Evolutionary conservation across 306 rosid genomes (phyloP).

Genomic region (Prunus mongolica): DNA sequence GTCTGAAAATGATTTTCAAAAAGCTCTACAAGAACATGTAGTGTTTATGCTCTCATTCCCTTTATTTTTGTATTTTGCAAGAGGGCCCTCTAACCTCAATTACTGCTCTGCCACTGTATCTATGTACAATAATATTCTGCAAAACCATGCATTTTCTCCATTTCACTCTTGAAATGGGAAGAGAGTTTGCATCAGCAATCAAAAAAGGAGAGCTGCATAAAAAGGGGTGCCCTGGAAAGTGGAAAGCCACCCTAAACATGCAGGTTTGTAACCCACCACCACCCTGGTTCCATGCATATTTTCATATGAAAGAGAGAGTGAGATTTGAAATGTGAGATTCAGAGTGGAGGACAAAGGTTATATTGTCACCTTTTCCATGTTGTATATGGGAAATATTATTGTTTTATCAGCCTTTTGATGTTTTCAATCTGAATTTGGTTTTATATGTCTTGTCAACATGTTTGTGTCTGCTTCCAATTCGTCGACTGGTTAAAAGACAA

Average conservation of each 20-base stretch:
- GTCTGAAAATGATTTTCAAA: too few relatives aligned
- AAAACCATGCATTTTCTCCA: background rate
- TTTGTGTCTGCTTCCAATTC: conserved; percentile 49
- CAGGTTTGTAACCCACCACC: conserved; percentile 5
- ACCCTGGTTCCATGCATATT: background rate
- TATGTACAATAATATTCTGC: background rate
- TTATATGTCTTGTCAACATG: conserved; percentile 44
- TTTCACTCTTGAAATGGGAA: background rate
- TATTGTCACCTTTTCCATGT: conserved; percentile 34
- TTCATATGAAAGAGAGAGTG: background rate
- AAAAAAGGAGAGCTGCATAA: background rate
- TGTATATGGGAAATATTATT: background rate
- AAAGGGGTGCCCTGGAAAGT: background rate
- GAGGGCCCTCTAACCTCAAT: too few relatives aligned
- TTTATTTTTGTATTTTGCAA: too few relatives aligned
- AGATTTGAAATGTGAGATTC: conserved; percentile 10
- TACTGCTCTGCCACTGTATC: too few relatives aligned
- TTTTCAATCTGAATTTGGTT: conserved; percentile 27
- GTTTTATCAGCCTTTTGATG: background rate
- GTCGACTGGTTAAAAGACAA: conserved; percentile 62
- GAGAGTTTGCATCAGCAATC: background rate
- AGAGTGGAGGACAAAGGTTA: conserved; percentile 20
- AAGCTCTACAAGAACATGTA: too few relatives aligned
- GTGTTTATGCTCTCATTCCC: too few relatives aligned
- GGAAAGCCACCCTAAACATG: conserved; percentile 2